phyloP scores from a whole-genome alignment of 2,329 filamentous ascomycete genomes.

The Diaporthe citrichinensis region DNA sequence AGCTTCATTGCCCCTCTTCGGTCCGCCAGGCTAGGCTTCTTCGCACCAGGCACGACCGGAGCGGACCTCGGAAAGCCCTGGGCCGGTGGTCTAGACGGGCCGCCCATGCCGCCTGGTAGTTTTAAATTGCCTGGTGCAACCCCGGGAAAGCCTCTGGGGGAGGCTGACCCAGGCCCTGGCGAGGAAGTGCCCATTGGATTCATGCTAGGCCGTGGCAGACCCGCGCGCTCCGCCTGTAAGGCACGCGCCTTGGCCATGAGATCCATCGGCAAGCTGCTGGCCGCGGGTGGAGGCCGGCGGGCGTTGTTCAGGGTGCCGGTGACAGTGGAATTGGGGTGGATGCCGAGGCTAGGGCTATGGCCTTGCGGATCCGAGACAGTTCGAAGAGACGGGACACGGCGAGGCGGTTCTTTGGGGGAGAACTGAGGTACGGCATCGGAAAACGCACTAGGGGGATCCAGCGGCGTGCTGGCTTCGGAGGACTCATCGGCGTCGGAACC shows the following conservation, averaged over 20 bases:
- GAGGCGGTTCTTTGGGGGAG: constrained; percentile 53
- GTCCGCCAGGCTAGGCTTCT: constrained; percentile 74
- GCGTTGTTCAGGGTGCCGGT: constrained; percentile 81
- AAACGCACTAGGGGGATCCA: constrained; percentile 55
- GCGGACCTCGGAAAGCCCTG: constrained; percentile 68
- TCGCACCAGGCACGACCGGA: constrained; percentile 58
- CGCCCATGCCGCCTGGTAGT: constrained; percentile 51
- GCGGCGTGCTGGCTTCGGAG: constrained; percentile 64
- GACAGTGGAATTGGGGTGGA: constrained; percentile 88
- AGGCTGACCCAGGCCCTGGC: constrained; percentile 50
- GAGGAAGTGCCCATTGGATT: constrained; percentile 43
- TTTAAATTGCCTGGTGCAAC: constrained; percentile 60
- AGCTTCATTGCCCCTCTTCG: constrained; percentile 75
- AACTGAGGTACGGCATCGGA: constrained; percentile 46
- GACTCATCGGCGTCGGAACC: constrained; percentile 57
- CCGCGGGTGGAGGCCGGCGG: constrained; percentile 63
- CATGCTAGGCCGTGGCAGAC: constrained; percentile 43
- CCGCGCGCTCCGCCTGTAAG: constrained; percentile 53
- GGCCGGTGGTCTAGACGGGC: constrained; percentile 61
- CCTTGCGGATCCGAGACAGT: constrained; percentile 70
- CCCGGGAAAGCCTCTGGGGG: constrained; percentile 53
- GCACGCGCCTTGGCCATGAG: constrained; percentile 57
- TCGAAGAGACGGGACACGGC: constrained; percentile 71
- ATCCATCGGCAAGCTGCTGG: constrained; percentile 56
- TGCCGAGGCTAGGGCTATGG: constrained; percentile 58